A percentile compares a stretch with the other conserved stretches of the same genome.
phyloP scores from a whole-genome alignment of 2,329 filamentous ascomycete genomes.

The Pestalotiopsis sp. region DNA sequence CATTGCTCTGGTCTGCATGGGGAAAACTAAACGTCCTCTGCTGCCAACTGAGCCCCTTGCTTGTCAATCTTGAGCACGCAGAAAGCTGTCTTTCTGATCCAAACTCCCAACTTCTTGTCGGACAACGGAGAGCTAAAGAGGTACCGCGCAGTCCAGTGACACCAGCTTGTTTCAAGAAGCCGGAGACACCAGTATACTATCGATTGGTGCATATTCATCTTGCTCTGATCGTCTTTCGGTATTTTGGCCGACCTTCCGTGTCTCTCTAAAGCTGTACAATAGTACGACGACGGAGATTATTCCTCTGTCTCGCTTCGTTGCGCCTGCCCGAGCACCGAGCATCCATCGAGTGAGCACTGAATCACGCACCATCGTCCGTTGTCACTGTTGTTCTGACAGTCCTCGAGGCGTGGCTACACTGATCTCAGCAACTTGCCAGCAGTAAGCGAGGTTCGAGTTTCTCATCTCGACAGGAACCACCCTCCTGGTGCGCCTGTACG shows the following conservation, averaged over 20 bases:
- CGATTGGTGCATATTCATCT: conserved; percentile 20
- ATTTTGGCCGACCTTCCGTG: conserved; percentile 14
- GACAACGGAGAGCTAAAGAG: conserved; percentile 15
- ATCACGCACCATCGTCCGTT: not conserved
- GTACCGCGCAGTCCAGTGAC: conserved; percentile 19
- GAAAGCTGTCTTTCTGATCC: conserved; percentile 1
- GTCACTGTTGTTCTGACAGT: not conserved
- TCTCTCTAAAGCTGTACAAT: conserved; percentile 18
- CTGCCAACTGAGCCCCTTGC: not conserved
- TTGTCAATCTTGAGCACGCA: conserved; percentile 14
- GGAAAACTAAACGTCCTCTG: conserved; percentile 13
- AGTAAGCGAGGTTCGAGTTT: not conserved
- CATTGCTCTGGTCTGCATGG: conserved; percentile 7
- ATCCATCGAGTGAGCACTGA: conserved; percentile 16
- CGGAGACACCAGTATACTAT: conserved; percentile 21
- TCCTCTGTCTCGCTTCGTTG: conserved; percentile 20
- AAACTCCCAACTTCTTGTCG: conserved; percentile 14
- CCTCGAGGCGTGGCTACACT: conserved; percentile 9
- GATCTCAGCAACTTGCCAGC: not conserved
- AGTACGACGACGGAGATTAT: conserved; percentile 26
- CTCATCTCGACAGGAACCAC: not conserved
- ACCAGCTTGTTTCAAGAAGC: conserved; percentile 22
- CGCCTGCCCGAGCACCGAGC: conserved; percentile 5
- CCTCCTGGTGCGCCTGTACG: conserved; percentile 1
- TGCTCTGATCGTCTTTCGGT: conserved; percentile 13